Percentiles rank a stretch among this genome's conserved stretches.
These are phyloP conservation scores for Dothiorella sarmentorum DNA, from an alignment of 2,329 filamentous ascomycete genomes.

Conservation along the genomic window DNA sequence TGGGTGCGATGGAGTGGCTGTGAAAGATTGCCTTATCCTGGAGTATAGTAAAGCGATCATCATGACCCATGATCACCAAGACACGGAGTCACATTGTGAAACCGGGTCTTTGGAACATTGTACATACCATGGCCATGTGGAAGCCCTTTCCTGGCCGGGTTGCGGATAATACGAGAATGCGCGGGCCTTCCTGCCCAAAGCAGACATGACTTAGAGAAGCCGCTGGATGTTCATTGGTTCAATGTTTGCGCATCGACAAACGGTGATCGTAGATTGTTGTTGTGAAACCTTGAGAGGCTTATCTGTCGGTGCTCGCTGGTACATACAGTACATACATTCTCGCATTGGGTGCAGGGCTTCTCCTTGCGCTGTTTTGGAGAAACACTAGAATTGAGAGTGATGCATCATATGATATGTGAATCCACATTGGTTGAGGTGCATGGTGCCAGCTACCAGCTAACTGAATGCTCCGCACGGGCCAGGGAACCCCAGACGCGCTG, in stretches of 20 bases:
- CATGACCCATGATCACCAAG: not conserved
- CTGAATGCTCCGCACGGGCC: conserved; percentile 4
- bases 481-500: not conserved
- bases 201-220: not conserved
- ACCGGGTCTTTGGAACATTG: not conserved
- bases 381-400: too few relatives aligned
- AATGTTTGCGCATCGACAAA: too few relatives aligned
- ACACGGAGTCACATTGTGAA: not conserved
- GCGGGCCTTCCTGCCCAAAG: not conserved
- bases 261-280: too few relatives aligned
- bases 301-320: too few relatives aligned
- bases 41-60: not conserved
- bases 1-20: not conserved
- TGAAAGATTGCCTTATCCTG: not conserved
- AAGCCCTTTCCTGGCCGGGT: not conserved
- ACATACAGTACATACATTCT: too few relatives aligned
- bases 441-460: not conserved
- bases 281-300: too few relatives aligned
- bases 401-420: too few relatives aligned
- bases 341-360: too few relatives aligned
- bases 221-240: not conserved
- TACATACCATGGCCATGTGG: not conserved
- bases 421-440: not conserved
- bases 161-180: not conserved
- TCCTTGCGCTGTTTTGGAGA: too few relatives aligned